phyloP scores from a whole-genome alignment of 2,329 filamentous ascomycete species.

The Colletotrichum caudatum region DNA sequence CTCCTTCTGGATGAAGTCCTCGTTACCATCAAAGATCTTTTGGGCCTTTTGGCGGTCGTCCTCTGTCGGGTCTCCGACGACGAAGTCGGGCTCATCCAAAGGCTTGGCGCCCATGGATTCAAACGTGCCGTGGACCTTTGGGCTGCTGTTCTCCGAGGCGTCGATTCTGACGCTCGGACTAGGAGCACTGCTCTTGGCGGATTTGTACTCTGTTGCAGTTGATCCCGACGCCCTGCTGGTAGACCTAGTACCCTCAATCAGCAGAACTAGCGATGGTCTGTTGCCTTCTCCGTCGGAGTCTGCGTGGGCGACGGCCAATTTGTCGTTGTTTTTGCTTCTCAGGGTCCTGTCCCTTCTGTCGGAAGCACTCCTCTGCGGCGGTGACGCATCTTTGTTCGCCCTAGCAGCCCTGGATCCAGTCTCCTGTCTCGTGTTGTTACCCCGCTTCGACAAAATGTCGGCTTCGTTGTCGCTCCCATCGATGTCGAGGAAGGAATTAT shows the following conservation, averaged over 20 bases:
- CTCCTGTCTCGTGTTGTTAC: conserved; percentile 25
- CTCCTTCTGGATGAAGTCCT: conserved; percentile 82
- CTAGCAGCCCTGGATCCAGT: conserved; percentile 14
- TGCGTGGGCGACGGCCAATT: conserved; percentile 46
- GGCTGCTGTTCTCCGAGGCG: conserved; percentile 50
- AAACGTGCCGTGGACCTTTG: conserved; percentile 50
- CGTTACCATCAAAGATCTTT: conserved; percentile 86
- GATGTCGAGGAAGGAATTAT: conserved; percentile 64
- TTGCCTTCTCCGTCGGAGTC: conserved; percentile 52
- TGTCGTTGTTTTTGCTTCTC: conserved; percentile 35
- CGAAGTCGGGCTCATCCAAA: conserved; percentile 69
- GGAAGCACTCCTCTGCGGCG: conserved; percentile 3
- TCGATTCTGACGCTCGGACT: conserved; percentile 62
- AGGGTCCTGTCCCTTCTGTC: conserved; percentile 27
- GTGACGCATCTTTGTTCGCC: conserved; percentile 35
- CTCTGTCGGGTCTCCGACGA: conserved; percentile 70
- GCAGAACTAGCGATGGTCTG: conserved; percentile 56
- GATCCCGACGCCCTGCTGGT: conserved; percentile 52
- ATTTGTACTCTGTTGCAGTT: conserved; percentile 56
- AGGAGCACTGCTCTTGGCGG: conserved; percentile 51
- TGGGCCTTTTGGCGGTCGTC: conserved; percentile 83
- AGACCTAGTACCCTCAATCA: conserved; percentile 55
- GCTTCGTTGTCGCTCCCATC: conserved; percentile 63
- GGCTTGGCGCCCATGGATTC: conserved; percentile 54
- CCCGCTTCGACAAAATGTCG: conserved; percentile 47